phyloP scores from a whole-genome alignment of 2,329 filamentous ascomycete genomes.

The Calonectria leucothoes region DNA sequence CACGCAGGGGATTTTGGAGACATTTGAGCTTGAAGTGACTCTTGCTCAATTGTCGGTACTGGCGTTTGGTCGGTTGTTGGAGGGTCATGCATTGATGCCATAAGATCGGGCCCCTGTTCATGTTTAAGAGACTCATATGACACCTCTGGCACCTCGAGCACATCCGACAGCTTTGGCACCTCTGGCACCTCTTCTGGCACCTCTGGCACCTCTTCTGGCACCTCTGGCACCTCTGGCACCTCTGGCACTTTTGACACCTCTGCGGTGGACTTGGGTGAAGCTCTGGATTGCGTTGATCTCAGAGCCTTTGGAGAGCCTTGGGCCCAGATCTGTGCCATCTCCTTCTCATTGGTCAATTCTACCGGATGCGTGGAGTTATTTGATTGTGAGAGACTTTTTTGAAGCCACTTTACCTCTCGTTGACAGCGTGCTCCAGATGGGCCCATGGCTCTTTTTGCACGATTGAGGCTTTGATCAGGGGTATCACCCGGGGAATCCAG shows the following conservation, averaged over 20 bases:
- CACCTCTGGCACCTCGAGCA: not conserved
- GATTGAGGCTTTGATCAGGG: not conserved
- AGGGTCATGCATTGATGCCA: no score
- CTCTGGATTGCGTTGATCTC: not conserved
- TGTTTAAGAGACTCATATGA: not conserved
- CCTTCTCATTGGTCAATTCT: not conserved
- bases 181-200: not conserved
- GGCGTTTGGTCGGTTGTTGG: not conserved
- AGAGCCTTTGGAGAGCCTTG: not conserved
- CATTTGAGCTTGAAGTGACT: not conserved
- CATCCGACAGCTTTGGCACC: no score
- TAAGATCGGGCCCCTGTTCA: not conserved
- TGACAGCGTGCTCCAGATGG: not conserved
- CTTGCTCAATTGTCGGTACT: not conserved
- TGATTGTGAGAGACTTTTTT: slow-evolving; percentile 22
- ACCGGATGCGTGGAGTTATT: not conserved
- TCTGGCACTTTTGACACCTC: not conserved
- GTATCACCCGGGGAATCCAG: not conserved
- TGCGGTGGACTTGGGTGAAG: not conserved
- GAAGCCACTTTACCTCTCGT: slow-evolving; percentile 32
- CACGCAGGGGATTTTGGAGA: not conserved
- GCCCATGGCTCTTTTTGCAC: not conserved
- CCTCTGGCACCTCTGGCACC: not conserved
- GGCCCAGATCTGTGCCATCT: not conserved
- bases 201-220: not conserved